A percentile compares a stretch with the other conserved stretches of the same genome.
Evolutionary conservation across 306 rosid species (phyloP).

Genomic region (Canavalia gladiata): DNA sequence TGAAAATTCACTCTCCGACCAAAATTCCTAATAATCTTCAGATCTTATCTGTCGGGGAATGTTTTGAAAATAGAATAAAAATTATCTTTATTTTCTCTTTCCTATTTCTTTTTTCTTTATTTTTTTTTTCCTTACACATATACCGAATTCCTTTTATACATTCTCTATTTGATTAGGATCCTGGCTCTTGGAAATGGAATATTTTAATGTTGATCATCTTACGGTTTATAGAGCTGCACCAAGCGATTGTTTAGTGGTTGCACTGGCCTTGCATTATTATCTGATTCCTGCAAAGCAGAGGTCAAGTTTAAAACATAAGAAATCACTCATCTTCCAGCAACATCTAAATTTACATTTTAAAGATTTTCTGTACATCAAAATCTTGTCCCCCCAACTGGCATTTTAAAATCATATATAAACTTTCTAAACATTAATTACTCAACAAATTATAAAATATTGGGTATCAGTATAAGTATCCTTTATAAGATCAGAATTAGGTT

Average conservation of each 20-base stretch:
- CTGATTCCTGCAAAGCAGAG: slow-evolving; percentile 62
- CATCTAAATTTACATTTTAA: background rate
- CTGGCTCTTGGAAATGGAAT: too few relatives aligned
- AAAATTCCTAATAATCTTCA: background rate
- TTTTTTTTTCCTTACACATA: too few relatives aligned
- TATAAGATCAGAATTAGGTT: background rate
- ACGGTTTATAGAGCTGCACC: slow-evolving; percentile 54
- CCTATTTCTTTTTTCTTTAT: too few relatives aligned
- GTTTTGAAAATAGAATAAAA: background rate
- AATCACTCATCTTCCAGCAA: background rate
- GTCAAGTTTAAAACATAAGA: background rate
- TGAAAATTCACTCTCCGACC: slow-evolving; percentile 19
- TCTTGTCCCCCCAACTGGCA: too few relatives aligned
- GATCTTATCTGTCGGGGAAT: background rate
- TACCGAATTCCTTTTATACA: too few relatives aligned
- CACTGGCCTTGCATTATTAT: slow-evolving; percentile 74
- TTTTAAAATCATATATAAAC: background rate
- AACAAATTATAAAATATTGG: background rate
- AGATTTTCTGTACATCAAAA: too few relatives aligned
- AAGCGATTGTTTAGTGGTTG: slow-evolving; percentile 62
- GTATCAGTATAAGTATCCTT: background rate
- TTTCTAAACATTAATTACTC: too few relatives aligned
- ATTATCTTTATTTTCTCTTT: too few relatives aligned
- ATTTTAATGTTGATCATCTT: slow-evolving; percentile 34
- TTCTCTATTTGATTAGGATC: too few relatives aligned